Percentiles rank a stretch among this genome's conserved stretches.
Conservation (phyloP, 1,139 yeast genomes). For the Sugiyamaella novakii region DNA sequence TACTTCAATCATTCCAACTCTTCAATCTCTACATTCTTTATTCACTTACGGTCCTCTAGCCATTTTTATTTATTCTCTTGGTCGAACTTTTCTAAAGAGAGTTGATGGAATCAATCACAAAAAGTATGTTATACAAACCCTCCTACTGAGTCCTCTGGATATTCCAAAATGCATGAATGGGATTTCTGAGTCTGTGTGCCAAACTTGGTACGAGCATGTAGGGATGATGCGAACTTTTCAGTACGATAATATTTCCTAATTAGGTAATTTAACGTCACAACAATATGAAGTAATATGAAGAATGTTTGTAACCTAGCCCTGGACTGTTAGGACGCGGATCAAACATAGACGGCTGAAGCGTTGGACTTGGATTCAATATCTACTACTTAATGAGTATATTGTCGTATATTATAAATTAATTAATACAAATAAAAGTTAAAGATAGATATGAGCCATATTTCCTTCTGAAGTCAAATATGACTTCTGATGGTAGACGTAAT, state of each 20-base stretch:
- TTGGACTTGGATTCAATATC: too few relatives aligned
- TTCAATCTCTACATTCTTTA: not conserved
- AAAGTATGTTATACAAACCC: constrained; percentile 14
- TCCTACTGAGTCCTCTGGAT: constrained; percentile 14
- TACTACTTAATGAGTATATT: too few relatives aligned
- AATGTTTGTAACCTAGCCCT: too few relatives aligned
- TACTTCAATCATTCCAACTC: not conserved
- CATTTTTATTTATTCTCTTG: constrained; percentile 53
- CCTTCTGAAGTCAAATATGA: not conserved
- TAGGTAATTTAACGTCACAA: constrained; percentile 12
- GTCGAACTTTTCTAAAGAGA: constrained; percentile 18
- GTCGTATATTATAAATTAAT: too few relatives aligned
- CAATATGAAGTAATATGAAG: not conserved
- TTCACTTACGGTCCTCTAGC: constrained; percentile 91
- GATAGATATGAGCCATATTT: too few relatives aligned
- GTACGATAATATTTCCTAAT: constrained; percentile 7
- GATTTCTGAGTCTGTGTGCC: too few relatives aligned
- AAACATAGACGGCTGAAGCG: too few relatives aligned
- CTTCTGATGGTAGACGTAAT: not conserved
- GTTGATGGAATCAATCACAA: constrained; percentile 18
- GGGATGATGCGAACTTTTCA: constrained; percentile 2
- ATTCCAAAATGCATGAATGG: constrained; percentile 13
- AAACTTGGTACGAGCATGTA: too few relatives aligned
- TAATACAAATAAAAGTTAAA: too few relatives aligned
- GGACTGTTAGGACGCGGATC: too few relatives aligned